Percentiles rank a stretch among this genome's conserved stretches.
Conservation (phyloP, 805 yeast species). For the Sugiyamaella lignohabitans region DNA sequence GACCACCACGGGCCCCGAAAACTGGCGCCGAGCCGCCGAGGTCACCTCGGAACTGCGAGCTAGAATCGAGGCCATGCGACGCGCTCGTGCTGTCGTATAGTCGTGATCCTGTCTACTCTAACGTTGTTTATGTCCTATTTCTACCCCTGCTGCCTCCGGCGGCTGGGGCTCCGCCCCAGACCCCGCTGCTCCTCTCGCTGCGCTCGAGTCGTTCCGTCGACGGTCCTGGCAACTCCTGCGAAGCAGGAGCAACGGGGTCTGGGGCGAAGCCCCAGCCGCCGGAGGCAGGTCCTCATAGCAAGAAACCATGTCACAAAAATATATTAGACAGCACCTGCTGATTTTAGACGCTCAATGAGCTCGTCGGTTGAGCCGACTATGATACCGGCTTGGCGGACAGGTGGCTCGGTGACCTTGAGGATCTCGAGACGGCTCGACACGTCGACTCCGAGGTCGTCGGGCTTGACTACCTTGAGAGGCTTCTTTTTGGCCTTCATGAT, state of each 20-base stretch:
- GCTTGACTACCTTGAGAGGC: conserved; percentile 64
- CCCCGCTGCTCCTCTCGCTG: no score
- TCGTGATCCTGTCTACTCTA: neutral
- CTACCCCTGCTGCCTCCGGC: neutral
- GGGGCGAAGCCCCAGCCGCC: no score
- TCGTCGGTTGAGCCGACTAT: conserved; percentile 79
- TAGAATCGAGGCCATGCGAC: conserved; percentile 80
- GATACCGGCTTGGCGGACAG: conserved; percentile 72
- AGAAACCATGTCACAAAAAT: no score
- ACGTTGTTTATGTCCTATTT: neutral
- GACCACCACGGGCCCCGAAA: conserved; percentile 21
- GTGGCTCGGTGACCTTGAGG: conserved; percentile 77
- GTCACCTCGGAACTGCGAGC: conserved; percentile 82
- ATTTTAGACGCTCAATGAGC: conserved; percentile 70
- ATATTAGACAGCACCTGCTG: conserved; percentile 60
- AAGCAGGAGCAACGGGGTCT: no score
- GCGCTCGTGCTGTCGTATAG: conserved; percentile 12
- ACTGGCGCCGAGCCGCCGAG: conserved; percentile 87
- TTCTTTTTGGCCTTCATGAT: conserved; percentile 98
- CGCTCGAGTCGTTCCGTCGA: no score
- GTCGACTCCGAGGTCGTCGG: conserved; percentile 67
- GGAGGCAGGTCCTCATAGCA: no score
- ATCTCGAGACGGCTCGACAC: conserved; percentile 57
- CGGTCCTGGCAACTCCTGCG: no score
- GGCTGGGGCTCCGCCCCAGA: neutral